phyloP scores from a whole-genome alignment of 306 rosid species.

The Cucurbita pepo region DNA sequence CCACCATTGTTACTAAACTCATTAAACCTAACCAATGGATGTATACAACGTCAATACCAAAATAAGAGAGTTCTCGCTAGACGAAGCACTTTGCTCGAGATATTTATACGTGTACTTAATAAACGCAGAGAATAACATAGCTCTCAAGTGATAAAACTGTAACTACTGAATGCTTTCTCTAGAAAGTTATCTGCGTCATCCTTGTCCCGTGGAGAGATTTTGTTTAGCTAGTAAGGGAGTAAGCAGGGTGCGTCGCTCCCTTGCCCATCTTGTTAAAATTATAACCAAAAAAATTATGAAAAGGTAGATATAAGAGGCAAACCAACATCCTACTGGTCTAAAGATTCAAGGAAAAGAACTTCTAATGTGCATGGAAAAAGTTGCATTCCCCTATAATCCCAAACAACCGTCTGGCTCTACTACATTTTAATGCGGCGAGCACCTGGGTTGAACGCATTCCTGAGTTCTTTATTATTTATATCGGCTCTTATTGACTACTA shows the following conservation, averaged over 20 bases:
- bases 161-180: too few species aligned
- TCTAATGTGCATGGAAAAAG: neutral
- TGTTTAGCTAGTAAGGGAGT: too few species aligned
- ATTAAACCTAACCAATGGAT: slow-evolving; percentile 37
- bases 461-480: neutral
- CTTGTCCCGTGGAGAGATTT: too few species aligned
- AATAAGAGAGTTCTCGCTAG: neutral
- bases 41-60: slow-evolving; percentile 7
- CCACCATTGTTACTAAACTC: slow-evolving; percentile 71
- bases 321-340: neutral
- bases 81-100: neutral
- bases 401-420: neutral
- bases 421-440: neutral
- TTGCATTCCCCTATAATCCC: too few species aligned
- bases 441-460: neutral
- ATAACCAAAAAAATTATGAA: neutral
- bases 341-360: neutral
- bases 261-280: neutral
- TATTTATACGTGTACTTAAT: neutral
- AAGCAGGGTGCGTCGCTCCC: too few species aligned
- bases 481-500: neutral
- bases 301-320: neutral
- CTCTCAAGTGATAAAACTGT: neutral
- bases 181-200: too few species aligned
- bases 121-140: neutral